Evolutionary conservation across 2,329 filamentous ascomycete species (phyloP), one percentile per base, ranked within the genome.

Genomic region (Sporothrix euskadiensis): DNA sequence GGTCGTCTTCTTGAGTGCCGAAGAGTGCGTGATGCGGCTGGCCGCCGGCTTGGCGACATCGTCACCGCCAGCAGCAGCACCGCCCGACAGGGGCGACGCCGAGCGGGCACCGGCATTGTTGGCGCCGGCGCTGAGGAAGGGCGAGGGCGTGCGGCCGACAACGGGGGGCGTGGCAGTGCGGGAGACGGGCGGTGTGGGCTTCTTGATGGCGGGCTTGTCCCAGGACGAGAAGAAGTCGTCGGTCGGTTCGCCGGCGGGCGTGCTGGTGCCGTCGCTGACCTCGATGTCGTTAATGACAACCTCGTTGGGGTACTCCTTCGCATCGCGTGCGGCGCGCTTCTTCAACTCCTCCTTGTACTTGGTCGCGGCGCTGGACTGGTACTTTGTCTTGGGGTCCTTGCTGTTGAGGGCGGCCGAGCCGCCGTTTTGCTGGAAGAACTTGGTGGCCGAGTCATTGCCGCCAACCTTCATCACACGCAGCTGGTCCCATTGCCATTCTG

Each of bases 221-320:
- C 95, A 99, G 0, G 94, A 98, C 10, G 95, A 97, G 84, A 99
- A 99, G 86, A 99, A 99, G 81, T 98, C 96, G 79, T 98, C 94
- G 26, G 91, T 90, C 30, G 89, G 87, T 77, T 97, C 94, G 77
- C 90, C 92, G 63, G 92, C 88, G n/a, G 94, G 93, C 12, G 94
- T 97, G 77, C 87, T 89, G 52, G 89, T 86, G 74, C 93, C 91
- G 68, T 87, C 84, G 32, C 84, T 66, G 19, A 44, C 85, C 71
- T 90, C 88, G n/a, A 44, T 63, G 78, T 98, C 96, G 73, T 90
- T 92, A 77, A 98, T 90, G 32, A 95, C 88, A 41, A 98, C 94
- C 81, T 97, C 93, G 47, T 89, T 87, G 12, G 95, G 95, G 82
- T 91, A 98, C 93, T 96, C 92, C 81, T 91, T 89, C 73, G 92